Conservation (phyloP, 192 early-diverging fungal genomes). For the Funneliformis geosporum region DNA sequence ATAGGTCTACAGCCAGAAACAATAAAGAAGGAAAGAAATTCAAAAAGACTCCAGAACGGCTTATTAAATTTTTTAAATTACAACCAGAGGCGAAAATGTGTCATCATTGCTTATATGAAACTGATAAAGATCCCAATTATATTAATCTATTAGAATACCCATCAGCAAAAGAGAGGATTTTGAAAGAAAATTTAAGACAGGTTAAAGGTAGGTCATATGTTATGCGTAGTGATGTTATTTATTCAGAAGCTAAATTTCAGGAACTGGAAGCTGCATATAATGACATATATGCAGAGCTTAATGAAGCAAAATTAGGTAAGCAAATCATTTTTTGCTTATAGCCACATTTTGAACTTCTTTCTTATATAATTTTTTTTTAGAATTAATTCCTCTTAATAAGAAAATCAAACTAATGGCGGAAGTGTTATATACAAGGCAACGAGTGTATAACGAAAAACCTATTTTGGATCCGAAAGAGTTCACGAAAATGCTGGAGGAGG, state of each 20-base stretch:
- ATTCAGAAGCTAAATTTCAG: too few species aligned
- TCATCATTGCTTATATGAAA: slow-evolving; percentile 18
- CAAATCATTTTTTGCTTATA: background rate
- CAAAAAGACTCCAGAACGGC: too few species aligned
- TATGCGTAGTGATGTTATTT: background rate
- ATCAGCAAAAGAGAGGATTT: background rate
- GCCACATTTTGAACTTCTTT: background rate
- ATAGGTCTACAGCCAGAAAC: too few species aligned
- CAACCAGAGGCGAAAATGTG: background rate
- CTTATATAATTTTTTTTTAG: background rate
- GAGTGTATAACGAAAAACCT: slow-evolving; percentile 14
- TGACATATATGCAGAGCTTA: too few species aligned
- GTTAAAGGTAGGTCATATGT: slow-evolving; percentile 26
- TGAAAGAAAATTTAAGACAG: slow-evolving; percentile 9
- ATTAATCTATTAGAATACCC: background rate
- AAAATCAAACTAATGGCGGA: too few species aligned
- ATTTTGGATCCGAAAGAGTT: background rate
- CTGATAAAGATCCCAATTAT: slow-evolving; percentile 14
- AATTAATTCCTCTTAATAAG: too few species aligned
- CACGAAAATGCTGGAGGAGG: too few species aligned
- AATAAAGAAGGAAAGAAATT: too few species aligned
- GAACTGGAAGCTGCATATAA: too few species aligned
- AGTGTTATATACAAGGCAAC: background rate
- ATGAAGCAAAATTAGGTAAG: background rate
- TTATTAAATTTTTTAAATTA: slow-evolving; percentile 14